Percentiles rank a stretch among this genome's conserved stretches.
Evolutionary conservation across 306 rosid genomes (phyloP).

Genomic region (Vigna hirtella): DNA sequence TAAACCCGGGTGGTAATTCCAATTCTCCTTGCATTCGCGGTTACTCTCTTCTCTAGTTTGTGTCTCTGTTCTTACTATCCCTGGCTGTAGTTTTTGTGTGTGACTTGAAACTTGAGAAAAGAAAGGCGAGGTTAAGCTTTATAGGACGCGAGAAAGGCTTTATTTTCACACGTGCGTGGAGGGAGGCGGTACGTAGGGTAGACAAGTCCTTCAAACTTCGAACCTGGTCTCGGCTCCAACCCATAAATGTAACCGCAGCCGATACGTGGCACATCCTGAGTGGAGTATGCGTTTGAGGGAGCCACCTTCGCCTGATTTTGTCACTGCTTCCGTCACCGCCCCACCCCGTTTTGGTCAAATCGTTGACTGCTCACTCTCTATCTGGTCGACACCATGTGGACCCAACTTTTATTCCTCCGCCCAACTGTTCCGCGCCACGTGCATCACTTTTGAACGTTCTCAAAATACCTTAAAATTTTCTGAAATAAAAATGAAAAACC

Average conservation of each 20-base stretch:
- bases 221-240: neutral
- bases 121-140: neutral
- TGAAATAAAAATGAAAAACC: neutral
- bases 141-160: conserved; percentile 18
- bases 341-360: neutral
- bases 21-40: conserved; percentile 60
- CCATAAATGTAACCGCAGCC: conserved; percentile 33
- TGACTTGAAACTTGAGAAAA: neutral
- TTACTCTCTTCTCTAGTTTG: neutral
- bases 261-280: conserved; percentile 37
- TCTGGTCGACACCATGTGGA: neutral
- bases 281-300: conserved; percentile 25
- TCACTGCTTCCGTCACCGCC: conserved; percentile 77
- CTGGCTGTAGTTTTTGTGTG: neutral
- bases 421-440: too few relatives aligned
- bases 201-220: conserved; percentile 17
- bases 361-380: conserved; percentile 51
- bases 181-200: conserved; percentile 13
- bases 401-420: too few relatives aligned
- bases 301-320: conserved; percentile 37
- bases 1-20: conserved; percentile 85
- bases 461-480: too few relatives aligned
- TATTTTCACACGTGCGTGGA: conserved; percentile 53
- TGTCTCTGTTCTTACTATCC: neutral
- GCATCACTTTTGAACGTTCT: too few relatives aligned